Evolutionary conservation across 2,329 filamentous ascomycete genomes (phyloP), one percentile per base, ranked within the genome.

Genomic region (Neopestalotiopsis rosae): DNA sequence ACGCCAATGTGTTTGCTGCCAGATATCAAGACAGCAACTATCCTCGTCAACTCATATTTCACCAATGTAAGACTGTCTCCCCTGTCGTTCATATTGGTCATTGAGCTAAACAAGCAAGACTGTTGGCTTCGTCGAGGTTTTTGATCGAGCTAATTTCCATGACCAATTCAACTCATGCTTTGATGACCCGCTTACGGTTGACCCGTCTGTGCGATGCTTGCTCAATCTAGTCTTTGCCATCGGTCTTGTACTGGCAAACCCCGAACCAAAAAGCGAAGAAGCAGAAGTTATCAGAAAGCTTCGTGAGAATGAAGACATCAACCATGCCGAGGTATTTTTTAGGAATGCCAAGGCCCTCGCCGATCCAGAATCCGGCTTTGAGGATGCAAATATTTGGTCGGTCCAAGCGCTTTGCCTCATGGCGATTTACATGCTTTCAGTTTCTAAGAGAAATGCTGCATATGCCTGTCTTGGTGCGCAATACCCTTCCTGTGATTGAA

Each of bases 361-460:
- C 20, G 81, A 85, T 61, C 79, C 81, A 1, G 76, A 81, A 1
- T 77, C 79, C 3, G 83, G 87, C 0, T 86, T 90, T 62, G 89
- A 91, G 73, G 87, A 91, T 73, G 87, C 86, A 28, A 87, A 90
- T 67, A 87, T 92, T 69, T 91, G 89, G 87, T 88, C 88, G 13
- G 84, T 92, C 61, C 89, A 92, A 74, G 88, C 89, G 2, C 79
- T 91, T 58, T 79, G 88, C 0, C 79, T 92, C 45, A 91, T 92
- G 86, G 84, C 89, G 0, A 77, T 91, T 2, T 92, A 91, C 73
- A 89, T 87, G 85, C 79, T 92, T 17, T 83, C 86, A 2, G 84
- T 89, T 14, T 89, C 89, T 0, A 90, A 87, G 76, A 82, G 88
- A 17, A 91, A 91, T 72, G 86, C 88, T 5, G 88, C 90, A 0